phyloP scores from a whole-genome alignment of 2,329 filamentous ascomycete species.

The Akanthomyces lecanii region DNA sequence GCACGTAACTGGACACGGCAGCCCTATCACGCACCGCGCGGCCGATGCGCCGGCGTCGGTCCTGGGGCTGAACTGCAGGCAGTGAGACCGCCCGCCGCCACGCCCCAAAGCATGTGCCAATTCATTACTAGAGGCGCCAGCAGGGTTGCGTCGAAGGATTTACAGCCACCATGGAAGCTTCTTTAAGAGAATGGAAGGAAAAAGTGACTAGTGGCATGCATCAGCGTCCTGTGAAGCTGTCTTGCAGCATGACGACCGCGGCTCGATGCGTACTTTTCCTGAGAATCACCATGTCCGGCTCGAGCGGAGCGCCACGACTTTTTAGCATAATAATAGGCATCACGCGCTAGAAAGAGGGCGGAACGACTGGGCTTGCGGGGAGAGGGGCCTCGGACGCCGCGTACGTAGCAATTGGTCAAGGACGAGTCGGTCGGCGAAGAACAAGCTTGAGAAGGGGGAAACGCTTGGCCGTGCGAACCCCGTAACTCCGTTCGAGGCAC shows the following conservation, averaged over 20 bases:
- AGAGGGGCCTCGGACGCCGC: not conserved
- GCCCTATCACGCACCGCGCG: constrained; percentile 9
- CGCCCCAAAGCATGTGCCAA: not conserved
- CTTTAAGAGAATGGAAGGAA: not conserved
- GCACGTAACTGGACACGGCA: not conserved
- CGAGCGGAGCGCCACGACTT: not conserved
- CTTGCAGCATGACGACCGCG: not conserved
- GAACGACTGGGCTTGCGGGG: not conserved
- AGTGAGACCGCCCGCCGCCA: constrained; percentile 5
- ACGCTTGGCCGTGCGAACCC: not conserved
- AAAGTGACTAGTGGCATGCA: not conserved
- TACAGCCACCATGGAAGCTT: not conserved
- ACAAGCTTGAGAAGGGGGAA: not conserved
- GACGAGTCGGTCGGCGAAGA: not conserved
- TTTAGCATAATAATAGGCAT: not conserved
- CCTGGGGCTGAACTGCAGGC: constrained; percentile 12
- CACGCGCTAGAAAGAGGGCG: not conserved
- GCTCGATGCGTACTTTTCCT: not conserved
- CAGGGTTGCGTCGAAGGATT: not conserved
- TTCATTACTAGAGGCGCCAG: not conserved
- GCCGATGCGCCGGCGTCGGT: constrained; percentile 14
- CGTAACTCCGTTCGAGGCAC: constrained; percentile 1
- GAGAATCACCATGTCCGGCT: not conserved
- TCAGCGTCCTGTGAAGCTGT: not conserved
- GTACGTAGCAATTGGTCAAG: not conserved